Percentiles rank a stretch among this genome's conserved stretches.
These are phyloP conservation scores for Shiraia bambusicola DNA, from an alignment of 2,329 filamentous ascomycete genomes.

Conservation along the genomic window DNA sequence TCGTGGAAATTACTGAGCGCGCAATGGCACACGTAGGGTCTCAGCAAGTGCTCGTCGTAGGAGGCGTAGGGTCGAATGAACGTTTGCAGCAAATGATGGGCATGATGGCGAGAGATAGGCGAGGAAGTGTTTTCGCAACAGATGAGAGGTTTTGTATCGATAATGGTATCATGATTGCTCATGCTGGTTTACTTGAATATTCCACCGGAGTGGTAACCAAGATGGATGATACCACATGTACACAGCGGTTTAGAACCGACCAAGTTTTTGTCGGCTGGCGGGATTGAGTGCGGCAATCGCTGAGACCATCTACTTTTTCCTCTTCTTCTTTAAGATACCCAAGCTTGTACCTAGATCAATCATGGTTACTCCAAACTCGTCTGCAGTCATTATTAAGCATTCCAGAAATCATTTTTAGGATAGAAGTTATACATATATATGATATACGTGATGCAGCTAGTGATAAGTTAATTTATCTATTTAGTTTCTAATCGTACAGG, in stretches of 20 bases:
- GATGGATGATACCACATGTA: conserved; percentile 75
- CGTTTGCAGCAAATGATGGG: conserved; percentile 98
- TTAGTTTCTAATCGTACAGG: too few relatives aligned
- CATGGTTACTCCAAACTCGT: too few relatives aligned
- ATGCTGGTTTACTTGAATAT: conserved; percentile 86
- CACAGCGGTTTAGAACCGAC: conserved; percentile 54
- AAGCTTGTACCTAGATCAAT: background rate
- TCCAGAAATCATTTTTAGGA: too few relatives aligned
- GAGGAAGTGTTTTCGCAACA: conserved; percentile 88
- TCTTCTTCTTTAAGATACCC: conserved; percentile 15
- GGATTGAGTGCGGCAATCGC: conserved; percentile 33
- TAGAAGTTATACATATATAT: too few relatives aligned
- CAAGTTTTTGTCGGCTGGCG: conserved; percentile 54
- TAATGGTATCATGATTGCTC: conserved; percentile 99
- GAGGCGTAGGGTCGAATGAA: conserved; percentile 93
- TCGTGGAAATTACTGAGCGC: conserved; percentile 96
- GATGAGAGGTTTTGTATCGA: conserved; percentile 98
- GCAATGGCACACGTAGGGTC: conserved; percentile 98
- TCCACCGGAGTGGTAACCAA: conserved; percentile 75
- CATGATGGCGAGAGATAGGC: conserved; percentile 83
- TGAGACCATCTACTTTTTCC: background rate
- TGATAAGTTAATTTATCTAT: too few relatives aligned
- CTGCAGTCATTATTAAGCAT: too few relatives aligned
- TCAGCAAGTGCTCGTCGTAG: conserved; percentile 88
- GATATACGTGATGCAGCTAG: too few relatives aligned